Conservation (phyloP, 371 early-diverging fungal species). For the Fennellomyces sp. region DNA sequence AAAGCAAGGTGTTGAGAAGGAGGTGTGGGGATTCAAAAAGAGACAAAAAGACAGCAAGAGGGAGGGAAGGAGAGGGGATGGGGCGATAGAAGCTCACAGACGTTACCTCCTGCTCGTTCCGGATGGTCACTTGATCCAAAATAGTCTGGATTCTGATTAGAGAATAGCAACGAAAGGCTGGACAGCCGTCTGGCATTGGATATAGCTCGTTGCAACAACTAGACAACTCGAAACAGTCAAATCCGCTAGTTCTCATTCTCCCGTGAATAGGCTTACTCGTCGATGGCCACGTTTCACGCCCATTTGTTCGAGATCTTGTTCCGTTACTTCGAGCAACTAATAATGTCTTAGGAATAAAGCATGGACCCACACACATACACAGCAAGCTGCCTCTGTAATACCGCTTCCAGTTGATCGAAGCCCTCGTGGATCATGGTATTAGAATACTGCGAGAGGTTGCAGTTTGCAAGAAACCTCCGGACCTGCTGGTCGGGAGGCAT, state of each 20-base stretch:
- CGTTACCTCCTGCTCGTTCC: neutral
- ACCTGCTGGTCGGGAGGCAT: slow-evolving; percentile 4
- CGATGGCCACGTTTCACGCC: slow-evolving; percentile 56
- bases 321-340: slow-evolving; percentile 52
- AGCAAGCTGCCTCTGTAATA: slow-evolving; percentile 7
- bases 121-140: slow-evolving; percentile 2
- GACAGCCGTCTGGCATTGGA: slow-evolving; percentile 16
- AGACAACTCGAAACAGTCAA: neutral
- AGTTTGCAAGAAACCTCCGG: slow-evolving; percentile 1
- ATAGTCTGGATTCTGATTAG: slow-evolving; percentile 2
- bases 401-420: slow-evolving; percentile 25
- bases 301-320: slow-evolving; percentile 52
- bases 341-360: neutral
- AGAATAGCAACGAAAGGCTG: neutral
- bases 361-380: no score
- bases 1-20: neutral
- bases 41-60: neutral
- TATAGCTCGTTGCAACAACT: slow-evolving; percentile 29
- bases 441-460: slow-evolving; percentile 14
- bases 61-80: neutral
- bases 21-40: neutral
- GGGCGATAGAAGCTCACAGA: neutral
- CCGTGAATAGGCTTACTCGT: slow-evolving; percentile 31
- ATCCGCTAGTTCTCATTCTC: neutral
- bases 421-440: slow-evolving; percentile 14